phyloP scores from a whole-genome alignment of 768 basidiomycete genomes.

The Cystofilobasidium macerans region DNA sequence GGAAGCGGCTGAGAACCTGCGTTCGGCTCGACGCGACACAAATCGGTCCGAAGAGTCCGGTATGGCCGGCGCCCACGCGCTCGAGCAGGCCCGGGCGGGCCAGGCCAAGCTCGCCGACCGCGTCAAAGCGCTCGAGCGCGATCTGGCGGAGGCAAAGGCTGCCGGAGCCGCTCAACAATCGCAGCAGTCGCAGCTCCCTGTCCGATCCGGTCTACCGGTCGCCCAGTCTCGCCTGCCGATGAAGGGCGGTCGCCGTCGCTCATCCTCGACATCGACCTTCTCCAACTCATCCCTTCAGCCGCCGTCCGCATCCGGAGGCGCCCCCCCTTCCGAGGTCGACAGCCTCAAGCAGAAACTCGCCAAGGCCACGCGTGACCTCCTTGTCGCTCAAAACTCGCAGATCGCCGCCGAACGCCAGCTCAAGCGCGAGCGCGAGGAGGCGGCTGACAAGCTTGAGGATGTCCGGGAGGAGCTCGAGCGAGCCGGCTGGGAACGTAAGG shows the following conservation, averaged over 20 bases:
- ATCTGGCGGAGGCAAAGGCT: constrained; percentile 19
- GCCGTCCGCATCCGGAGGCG: neutral
- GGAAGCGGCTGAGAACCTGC: neutral
- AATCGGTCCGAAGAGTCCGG: constrained; percentile 7
- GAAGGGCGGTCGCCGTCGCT: neutral
- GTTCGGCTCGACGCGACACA: constrained; percentile 3
- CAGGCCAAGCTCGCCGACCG: constrained; percentile 25
- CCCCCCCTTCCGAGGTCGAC: neutral
- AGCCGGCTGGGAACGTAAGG: neutral
- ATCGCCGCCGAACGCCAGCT: neutral
- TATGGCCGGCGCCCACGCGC: neutral
- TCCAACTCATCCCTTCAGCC: neutral
- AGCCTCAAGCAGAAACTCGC: neutral
- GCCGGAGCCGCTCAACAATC: neutral
- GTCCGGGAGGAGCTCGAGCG: neutral
- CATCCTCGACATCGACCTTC: neutral
- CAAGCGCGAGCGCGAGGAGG: neutral
- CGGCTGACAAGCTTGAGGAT: neutral
- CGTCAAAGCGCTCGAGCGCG: constrained; percentile 28
- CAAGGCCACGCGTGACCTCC: neutral
- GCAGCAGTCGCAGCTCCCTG: neutral
- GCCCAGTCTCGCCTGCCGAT: neutral
- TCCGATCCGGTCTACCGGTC: neutral
- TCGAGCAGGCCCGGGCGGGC: constrained; percentile 14
- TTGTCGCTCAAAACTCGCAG: neutral